Conservation (phyloP, 352 stramenopile genomes). For the Phytophthora multivora region DNA sequence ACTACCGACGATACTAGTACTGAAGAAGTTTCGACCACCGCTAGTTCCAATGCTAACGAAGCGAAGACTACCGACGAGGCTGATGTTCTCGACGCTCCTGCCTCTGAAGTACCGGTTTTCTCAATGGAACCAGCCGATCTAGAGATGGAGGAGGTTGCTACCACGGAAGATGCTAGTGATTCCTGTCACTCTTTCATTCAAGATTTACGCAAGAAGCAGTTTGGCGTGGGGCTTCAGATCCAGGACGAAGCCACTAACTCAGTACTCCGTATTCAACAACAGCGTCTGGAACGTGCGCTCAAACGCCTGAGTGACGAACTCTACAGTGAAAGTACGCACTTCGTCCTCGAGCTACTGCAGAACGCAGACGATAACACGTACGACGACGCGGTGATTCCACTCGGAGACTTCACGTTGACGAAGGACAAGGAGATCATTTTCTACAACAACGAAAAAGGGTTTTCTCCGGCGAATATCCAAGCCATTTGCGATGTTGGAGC, state of each 20-base stretch:
- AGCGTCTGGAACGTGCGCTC: slow-evolving; percentile 81
- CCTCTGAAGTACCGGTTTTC: slow-evolving; percentile 15
- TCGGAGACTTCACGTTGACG: slow-evolving; percentile 68
- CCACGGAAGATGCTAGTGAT: background rate
- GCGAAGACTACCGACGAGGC: background rate
- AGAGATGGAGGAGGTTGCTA: slow-evolving; percentile 5
- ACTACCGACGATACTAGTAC: background rate
- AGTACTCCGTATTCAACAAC: slow-evolving; percentile 75
- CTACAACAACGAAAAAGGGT: slow-evolving; percentile 86
- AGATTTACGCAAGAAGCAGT: slow-evolving; percentile 70
- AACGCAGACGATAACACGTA: slow-evolving; percentile 90
- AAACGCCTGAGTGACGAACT: slow-evolving; percentile 87
- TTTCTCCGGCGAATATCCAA: slow-evolving; percentile 74
- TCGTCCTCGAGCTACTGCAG: slow-evolving; percentile 88
- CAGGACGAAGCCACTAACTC: slow-evolving; percentile 55
- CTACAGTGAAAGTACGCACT: slow-evolving; percentile 89
- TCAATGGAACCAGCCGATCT: slow-evolving; percentile 1
- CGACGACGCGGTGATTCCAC: slow-evolving; percentile 38
- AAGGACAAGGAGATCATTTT: slow-evolving; percentile 64
- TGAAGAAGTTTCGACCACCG: background rate
- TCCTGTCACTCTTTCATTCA: slow-evolving; percentile 65
- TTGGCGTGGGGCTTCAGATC: slow-evolving; percentile 77
- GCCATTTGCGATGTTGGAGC: slow-evolving; percentile 89
- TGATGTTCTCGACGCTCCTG: slow-evolving; percentile 4
- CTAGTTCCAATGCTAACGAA: background rate